Percentiles rank a stretch among this genome's conserved stretches.
Conservation (phyloP, 2,329 filamentous ascomycete species). For the Blumeria hordei region DNA sequence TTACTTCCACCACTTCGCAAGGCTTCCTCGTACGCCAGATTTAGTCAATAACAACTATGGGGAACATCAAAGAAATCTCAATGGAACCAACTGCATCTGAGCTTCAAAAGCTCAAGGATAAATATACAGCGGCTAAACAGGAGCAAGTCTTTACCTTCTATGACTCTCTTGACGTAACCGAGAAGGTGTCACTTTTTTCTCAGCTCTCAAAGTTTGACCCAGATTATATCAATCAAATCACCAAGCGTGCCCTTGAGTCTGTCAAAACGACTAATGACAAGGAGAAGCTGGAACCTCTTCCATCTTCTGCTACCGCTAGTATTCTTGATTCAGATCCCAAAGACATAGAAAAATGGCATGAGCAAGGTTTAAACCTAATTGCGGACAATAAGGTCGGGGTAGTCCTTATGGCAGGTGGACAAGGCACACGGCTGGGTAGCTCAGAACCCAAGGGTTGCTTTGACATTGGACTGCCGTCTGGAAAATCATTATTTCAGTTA, state of each 20-base stretch:
- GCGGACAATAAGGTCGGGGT: constrained; percentile 52
- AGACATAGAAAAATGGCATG: constrained; percentile 67
- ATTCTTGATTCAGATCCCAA: constrained; percentile 67
- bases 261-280: constrained; percentile 21
- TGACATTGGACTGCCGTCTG: constrained; percentile 77
- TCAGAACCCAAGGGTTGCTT: constrained; percentile 94
- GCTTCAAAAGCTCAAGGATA: constrained; percentile 33
- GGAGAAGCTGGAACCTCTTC: constrained; percentile 54
- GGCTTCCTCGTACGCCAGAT: no score
- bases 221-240: constrained; percentile 65
- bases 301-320: constrained; percentile 64
- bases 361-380: constrained; percentile 39
- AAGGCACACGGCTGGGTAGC: constrained; percentile 84
- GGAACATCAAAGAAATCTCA: neutral
- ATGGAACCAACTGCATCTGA: constrained; percentile 17
- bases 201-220: constrained; percentile 71
- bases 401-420: constrained; percentile 89
- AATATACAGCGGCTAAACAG: constrained; percentile 52
- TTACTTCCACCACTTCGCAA: no score
- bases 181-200: constrained; percentile 57
- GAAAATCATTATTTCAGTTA: constrained; percentile 92
- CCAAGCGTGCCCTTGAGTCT: constrained; percentile 59
- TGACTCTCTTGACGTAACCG: constrained; percentile 46
- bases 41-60: no score
- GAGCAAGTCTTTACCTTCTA: constrained; percentile 73